Evolutionary conservation across 768 basidiomycete species (phyloP).

Genomic region (Rhizopogon vinicolor): DNA sequence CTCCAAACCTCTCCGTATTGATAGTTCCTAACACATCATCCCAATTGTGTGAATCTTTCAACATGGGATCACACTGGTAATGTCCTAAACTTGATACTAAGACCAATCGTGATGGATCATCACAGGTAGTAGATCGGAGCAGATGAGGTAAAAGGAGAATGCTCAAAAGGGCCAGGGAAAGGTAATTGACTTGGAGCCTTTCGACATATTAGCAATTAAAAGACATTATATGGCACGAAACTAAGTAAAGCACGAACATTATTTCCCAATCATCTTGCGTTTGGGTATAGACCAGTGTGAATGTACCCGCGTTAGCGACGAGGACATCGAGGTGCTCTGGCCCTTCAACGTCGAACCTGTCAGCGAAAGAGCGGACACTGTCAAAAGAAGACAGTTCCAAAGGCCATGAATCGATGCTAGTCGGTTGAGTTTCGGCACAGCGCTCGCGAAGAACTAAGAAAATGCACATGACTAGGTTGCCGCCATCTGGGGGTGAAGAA

Average conservation of each 20-base stretch:
- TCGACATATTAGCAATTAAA: not conserved
- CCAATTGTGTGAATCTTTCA: not conserved
- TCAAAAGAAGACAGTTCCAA: constrained; percentile 30
- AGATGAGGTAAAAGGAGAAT: no score
- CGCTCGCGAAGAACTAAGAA: not conserved
- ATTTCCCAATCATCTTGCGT: constrained; percentile 46
- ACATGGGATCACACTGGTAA: no score
- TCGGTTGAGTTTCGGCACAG: not conserved
- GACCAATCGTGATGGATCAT: no score
- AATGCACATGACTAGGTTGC: constrained; percentile 10
- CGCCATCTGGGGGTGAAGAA: not conserved
- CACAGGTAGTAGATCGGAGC: no score
- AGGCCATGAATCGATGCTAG: constrained; percentile 15
- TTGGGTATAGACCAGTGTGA: constrained; percentile 10
- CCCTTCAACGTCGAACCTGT: constrained; percentile 21
- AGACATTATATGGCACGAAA: not conserved
- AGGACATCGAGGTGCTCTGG: constrained; percentile 22
- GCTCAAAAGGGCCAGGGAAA: constrained; percentile 10
- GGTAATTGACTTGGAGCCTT: constrained; percentile 32
- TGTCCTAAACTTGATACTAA: no score
- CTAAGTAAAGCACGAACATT: constrained; percentile 25
- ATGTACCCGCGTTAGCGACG: constrained; percentile 27
- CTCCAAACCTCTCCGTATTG: constrained; percentile 18
- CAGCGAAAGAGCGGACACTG: constrained; percentile 27
- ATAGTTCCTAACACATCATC: constrained; percentile 19